Base-by-base conservation (phyloP, 768 basidiomycete species). In the Porpolomopsis calyptriformis region DNA sequence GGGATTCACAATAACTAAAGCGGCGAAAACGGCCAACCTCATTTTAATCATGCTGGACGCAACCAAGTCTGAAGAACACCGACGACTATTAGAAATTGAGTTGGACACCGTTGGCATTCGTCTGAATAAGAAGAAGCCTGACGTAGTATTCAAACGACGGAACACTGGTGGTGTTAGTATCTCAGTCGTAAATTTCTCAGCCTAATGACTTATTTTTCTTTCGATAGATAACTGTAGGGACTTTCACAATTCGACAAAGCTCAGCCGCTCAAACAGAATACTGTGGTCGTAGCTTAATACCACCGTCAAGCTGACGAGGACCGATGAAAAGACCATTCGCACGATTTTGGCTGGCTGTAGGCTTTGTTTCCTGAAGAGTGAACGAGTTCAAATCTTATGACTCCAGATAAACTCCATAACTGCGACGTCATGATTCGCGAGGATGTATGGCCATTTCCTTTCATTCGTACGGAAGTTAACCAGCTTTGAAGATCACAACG, bases 391-490 rank as follows among this genome's bases (percentile, higher is more conserved):
- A 24, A 6, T 20, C 3, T 35, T 48, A 6, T 25, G 7, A n/a
- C 14, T 36, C 4, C 51, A 89, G 86, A 90, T 61, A 92, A 89
- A 63, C 64, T 91, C 23, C 89, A 90, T 58, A 88, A 94, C 57
- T 94, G 91, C 58, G 94, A 99, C 64, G 84, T 98, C 7, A 94
- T 98, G 91, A 90, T 99, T 55, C 76, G 96, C 58, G 93, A 99
- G 71, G 94, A 99, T 65, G 92, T 96, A 55, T 54, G 73, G 63
- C 24, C 45, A 50, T 33, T 34, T 40, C 26, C n/a, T 24, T 37
- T 48, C 41, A 29, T 42, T n/a, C 27, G 49, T 34, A 47, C 16
- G 49, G 29, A 4, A 31, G 37, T 47, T 49, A 44, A 41, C 33
- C 29, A 43, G 40, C 24, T 48, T 40, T 25, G 48, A 52, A 94